phyloP scores from a whole-genome alignment of 768 basidiomycete species.

The Tylopilus subfusipes region DNA sequence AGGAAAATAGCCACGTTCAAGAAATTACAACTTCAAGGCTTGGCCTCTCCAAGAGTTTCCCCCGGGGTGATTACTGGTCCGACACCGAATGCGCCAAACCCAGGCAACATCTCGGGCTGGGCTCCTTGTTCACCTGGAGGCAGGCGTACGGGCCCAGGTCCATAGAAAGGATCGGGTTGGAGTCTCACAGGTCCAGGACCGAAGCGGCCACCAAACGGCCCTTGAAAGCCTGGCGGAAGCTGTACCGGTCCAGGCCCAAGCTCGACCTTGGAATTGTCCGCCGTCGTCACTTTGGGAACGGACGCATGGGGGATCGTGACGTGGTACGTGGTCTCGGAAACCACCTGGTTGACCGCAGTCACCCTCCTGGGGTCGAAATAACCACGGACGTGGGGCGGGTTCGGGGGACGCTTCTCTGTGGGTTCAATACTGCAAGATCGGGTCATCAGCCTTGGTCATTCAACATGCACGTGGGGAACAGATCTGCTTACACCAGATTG shows the following conservation, averaged over 20 bases:
- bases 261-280: constrained; percentile 14
- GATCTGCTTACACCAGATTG: constrained; percentile 36
- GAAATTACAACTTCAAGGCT: neutral
- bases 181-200: constrained; percentile 23
- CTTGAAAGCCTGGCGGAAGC: constrained; percentile 5
- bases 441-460: neutral
- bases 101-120: constrained; percentile 22
- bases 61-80: constrained; percentile 27
- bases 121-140: constrained; percentile 23
- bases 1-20: neutral
- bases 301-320: constrained; percentile 22
- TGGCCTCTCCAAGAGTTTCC: constrained; percentile 24
- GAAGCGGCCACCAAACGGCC: constrained; percentile 20
- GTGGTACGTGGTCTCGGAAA: constrained; percentile 26
- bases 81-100: constrained; percentile 25
- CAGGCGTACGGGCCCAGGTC: constrained; percentile 19
- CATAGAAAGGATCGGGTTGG: constrained; percentile 6
- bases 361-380: constrained; percentile 36
- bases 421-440: constrained; percentile 24
- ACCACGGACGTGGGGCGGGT: constrained; percentile 19
- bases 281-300: constrained; percentile 11
- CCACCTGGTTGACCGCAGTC: constrained; percentile 31
- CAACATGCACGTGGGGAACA: neutral
- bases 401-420: constrained; percentile 25
- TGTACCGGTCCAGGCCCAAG: constrained; percentile 17